phyloP scores from a whole-genome alignment of 2,329 filamentous ascomycete genomes.

The Fusarium sp. region DNA sequence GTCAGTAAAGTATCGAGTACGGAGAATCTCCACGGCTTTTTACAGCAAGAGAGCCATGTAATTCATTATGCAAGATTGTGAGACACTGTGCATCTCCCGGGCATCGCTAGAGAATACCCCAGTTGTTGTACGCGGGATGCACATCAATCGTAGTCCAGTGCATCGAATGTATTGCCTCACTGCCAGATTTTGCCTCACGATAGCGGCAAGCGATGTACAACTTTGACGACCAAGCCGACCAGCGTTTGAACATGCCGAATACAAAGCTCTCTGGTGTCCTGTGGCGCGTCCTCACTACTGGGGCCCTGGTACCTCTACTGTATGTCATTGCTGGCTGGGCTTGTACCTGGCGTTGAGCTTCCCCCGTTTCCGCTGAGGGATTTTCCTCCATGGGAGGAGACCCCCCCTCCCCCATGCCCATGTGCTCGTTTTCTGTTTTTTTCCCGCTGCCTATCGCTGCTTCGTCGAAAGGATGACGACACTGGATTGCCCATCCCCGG shows the following conservation, averaged over 20 bases:
- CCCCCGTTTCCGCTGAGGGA: conserved; percentile 47
- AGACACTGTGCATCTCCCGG: conserved; percentile 45
- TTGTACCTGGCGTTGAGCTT: conserved; percentile 38
- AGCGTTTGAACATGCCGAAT: conserved; percentile 24
- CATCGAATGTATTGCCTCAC: conserved; percentile 31
- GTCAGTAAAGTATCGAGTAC: conserved; percentile 15
- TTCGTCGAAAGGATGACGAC: conserved; percentile 44
- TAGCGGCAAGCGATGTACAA: conserved; percentile 29
- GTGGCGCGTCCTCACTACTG: conserved; percentile 22
- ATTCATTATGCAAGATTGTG: neutral
- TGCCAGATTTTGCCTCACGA: conserved; percentile 37
- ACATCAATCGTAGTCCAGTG: conserved; percentile 34
- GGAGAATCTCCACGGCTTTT: conserved; percentile 20
- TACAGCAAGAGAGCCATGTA: neutral
- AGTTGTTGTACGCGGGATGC: conserved; percentile 23
- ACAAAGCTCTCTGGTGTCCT: conserved; percentile 32
- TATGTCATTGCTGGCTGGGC: conserved; percentile 43
- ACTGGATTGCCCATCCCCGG: conserved; percentile 42
- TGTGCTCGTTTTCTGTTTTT: conserved; percentile 32
- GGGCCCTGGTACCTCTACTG: conserved; percentile 45
- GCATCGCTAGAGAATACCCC: conserved; percentile 33
- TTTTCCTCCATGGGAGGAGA: conserved; percentile 43
- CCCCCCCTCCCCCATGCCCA: conserved; percentile 36
- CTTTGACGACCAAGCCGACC: conserved; percentile 6
- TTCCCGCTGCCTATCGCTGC: conserved; percentile 37